Percentiles rank a stretch among this genome's conserved stretches.
Conservation (phyloP, 352 stramenopile genomes). For the Phytopythium aichiense region DNA sequence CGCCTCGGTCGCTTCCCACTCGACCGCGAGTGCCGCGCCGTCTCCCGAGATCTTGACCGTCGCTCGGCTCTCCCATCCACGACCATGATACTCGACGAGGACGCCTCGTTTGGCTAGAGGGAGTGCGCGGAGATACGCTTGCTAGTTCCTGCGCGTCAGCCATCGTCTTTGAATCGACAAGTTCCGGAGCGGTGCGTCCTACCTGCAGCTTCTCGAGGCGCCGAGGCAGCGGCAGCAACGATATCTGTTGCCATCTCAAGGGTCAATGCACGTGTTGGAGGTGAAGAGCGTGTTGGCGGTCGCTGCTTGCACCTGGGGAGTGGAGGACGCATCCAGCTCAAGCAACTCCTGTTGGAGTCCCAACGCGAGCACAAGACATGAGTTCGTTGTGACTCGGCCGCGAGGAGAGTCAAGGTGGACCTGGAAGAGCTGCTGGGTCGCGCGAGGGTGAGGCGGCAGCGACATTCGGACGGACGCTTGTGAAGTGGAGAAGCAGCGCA, state of each 20-base stretch:
- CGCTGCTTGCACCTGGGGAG: conserved; percentile 11
- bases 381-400: background rate
- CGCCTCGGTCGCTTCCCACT: background rate
- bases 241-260: conserved; percentile 5
- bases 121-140: background rate
- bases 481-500: background rate
- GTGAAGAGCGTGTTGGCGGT: background rate
- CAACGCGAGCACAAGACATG: background rate
- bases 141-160: background rate
- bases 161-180: background rate
- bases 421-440: conserved; percentile 32
- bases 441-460: conserved; percentile 28
- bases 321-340: conserved; percentile 12
- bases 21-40: background rate
- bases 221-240: conserved; percentile 14
- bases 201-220: conserved; percentile 31
- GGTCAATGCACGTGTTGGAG: background rate
- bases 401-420: conserved; percentile 2
- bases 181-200: background rate
- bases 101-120: conserved; percentile 1
- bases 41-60: background rate
- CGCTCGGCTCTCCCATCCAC: background rate
- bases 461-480: background rate
- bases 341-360: conserved; percentile 20
- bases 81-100: background rate